These are phyloP conservation scores for Xylariaceae sp. DNA, from an alignment of 2,329 filamentous ascomycete genomes.

Conservation along the genomic window DNA sequence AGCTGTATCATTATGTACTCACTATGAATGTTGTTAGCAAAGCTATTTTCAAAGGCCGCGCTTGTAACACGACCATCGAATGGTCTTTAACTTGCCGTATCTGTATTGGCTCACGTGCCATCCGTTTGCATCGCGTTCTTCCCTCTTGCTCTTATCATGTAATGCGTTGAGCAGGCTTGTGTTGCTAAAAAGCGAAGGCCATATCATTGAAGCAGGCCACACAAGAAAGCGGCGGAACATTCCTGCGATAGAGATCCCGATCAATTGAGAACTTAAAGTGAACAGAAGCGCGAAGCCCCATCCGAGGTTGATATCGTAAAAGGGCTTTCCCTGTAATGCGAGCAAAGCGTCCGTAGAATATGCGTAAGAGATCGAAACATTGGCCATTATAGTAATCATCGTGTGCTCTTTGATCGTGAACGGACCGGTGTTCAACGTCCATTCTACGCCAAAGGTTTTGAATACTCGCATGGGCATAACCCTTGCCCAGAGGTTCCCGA, in stretches of 20 bases:
- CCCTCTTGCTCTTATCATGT: conserved; percentile 39
- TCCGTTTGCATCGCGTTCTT: conserved; percentile 40
- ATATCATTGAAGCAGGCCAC: conserved; percentile 50
- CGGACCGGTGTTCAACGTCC: conserved; percentile 43
- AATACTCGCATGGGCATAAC: conserved; percentile 41
- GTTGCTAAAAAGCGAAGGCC: conserved; percentile 33
- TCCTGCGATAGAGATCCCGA: conserved; percentile 52
- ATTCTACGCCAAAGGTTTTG: conserved; percentile 40
- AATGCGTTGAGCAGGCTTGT: conserved; percentile 41
- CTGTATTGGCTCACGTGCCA: conserved; percentile 44
- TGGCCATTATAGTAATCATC: conserved; percentile 44
- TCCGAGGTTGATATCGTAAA: conserved; percentile 41
- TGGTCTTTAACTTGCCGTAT: too few relatives aligned
- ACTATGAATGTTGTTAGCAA: too few relatives aligned
- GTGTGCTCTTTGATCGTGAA: conserved; percentile 48
- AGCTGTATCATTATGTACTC: too few relatives aligned
- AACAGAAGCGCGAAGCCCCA: conserved; percentile 50
- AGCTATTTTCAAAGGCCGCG: too few relatives aligned
- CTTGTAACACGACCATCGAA: too few relatives aligned
- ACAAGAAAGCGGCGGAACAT: conserved; percentile 47
- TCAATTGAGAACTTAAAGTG: conserved; percentile 49
- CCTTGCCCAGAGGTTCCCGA: conserved; percentile 44
- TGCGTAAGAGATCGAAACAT: conserved; percentile 37
- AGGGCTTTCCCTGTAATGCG: conserved; percentile 40
- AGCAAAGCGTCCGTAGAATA: conserved; percentile 41